A percentile compares a stretch with the other conserved stretches of the same genome.
phyloP scores from a whole-genome alignment of 2,329 filamentous ascomycete genomes.

The Hypoxylon sp. region DNA sequence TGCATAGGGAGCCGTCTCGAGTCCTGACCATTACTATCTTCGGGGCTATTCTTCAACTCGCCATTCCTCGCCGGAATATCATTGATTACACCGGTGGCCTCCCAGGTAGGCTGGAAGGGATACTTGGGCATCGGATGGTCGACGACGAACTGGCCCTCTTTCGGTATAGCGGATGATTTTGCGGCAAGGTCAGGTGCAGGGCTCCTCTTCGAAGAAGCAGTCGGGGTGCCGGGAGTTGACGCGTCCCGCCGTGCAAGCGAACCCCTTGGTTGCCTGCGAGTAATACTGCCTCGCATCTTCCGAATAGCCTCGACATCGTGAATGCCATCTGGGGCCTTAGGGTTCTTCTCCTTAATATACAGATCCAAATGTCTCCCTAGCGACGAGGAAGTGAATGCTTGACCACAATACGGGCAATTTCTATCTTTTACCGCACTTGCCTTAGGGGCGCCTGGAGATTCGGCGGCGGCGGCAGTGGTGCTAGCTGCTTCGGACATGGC shows the following conservation, averaged over 20 bases:
- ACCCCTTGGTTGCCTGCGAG: slow-evolving; percentile 83
- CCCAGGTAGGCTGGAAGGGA: slow-evolving; percentile 75
- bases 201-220: slow-evolving; percentile 59
- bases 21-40: slow-evolving; percentile 54
- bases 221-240: slow-evolving; percentile 72
- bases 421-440: slow-evolving; percentile 81
- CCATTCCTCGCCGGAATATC: slow-evolving; percentile 71
- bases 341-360: slow-evolving; percentile 94
- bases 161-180: slow-evolving; percentile 59
- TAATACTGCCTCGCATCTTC: slow-evolving; percentile 87
- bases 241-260: slow-evolving; percentile 72
- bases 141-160: slow-evolving; percentile 60
- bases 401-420: slow-evolving; percentile 87
- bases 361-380: slow-evolving; percentile 94
- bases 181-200: slow-evolving; percentile 59
- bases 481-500: slow-evolving; percentile 45
- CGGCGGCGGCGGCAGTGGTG: slow-evolving; percentile 48
- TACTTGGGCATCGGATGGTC: slow-evolving; percentile 69
- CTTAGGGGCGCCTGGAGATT: slow-evolving; percentile 58
- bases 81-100: slow-evolving; percentile 83
- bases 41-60: slow-evolving; percentile 59
- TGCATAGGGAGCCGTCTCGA: slow-evolving; percentile 56
- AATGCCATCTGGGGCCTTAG: slow-evolving; percentile 86
- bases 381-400: slow-evolving; percentile 93
- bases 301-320: slow-evolving; percentile 92